Evolutionary conservation across 2,329 filamentous ascomycete species (phyloP).

Genomic region (Colletotrichum sp.): DNA sequence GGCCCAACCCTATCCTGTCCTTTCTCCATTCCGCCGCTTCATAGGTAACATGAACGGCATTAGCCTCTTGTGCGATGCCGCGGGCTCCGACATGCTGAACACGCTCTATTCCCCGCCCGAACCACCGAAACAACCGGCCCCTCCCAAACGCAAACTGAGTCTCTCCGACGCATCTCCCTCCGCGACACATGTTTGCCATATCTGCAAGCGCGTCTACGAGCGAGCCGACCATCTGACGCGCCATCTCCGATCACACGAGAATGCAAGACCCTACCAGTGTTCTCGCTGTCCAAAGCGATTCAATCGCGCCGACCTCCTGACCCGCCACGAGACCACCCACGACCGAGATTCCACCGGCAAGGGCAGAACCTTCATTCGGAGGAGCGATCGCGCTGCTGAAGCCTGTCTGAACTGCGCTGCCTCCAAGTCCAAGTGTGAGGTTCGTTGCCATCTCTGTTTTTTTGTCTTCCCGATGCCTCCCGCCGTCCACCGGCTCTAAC

Average conservation of each 20-base stretch:
- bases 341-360: constrained; percentile 18
- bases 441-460: not conserved
- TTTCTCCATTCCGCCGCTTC: not conserved
- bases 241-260: constrained; percentile 17
- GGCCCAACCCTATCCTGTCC: not conserved
- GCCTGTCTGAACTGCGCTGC: constrained; percentile 17
- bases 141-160: constrained; percentile 13
- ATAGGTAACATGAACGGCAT: constrained; percentile 12
- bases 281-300: constrained; percentile 16
- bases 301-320: constrained; percentile 18
- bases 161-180: constrained; percentile 5
- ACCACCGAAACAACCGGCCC: constrained; percentile 5
- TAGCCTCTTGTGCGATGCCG: constrained; percentile 17
- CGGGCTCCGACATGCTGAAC: constrained; percentile 18
- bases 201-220: constrained; percentile 16
- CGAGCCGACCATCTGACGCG: constrained; percentile 17
- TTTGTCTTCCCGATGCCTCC: not conserved
- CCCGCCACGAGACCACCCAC: constrained; percentile 18
- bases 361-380: constrained; percentile 12
- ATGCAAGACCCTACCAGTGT: constrained; percentile 16
- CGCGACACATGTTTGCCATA: constrained; percentile 11
- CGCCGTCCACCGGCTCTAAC: not conserved
- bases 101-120: constrained; percentile 4
- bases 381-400: constrained; percentile 17
- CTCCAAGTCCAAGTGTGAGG: constrained; percentile 21